Evolutionary conservation across 306 rosid genomes (phyloP).

Genomic region (Malus sieversii): DNA sequence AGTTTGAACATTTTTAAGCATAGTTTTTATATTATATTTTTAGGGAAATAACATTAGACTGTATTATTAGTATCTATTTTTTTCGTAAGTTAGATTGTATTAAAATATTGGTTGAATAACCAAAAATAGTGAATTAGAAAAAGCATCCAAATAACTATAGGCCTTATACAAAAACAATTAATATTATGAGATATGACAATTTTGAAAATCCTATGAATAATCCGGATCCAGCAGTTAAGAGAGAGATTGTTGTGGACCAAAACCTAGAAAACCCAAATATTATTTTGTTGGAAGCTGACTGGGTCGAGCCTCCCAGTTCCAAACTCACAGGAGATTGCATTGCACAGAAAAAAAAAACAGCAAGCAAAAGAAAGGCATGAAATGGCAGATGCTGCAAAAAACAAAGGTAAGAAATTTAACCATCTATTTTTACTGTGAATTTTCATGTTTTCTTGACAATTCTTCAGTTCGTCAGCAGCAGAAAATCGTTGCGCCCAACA

Average conservation of each 20-base stretch:
- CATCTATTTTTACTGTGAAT: not conserved
- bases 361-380: slow-evolving; percentile 5
- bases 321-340: not conserved
- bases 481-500: slow-evolving; percentile 47
- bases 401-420: slow-evolving; percentile 27
- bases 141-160: no score
- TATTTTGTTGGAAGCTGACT: not conserved
- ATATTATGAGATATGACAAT: not conserved
- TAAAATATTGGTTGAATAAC: no score
- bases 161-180: no score
- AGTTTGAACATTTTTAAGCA: no score
- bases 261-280: not conserved
- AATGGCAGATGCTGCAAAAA: slow-evolving; percentile 46
- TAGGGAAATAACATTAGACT: no score
- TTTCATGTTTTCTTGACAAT: no score
- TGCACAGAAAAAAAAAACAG: not conserved
- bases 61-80: no score
- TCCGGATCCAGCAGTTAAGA: not conserved
- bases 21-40: no score
- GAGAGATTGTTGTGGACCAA: not conserved
- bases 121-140: no score
- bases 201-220: not conserved
- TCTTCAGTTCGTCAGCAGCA: slow-evolving; percentile 29
- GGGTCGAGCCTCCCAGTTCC: not conserved
- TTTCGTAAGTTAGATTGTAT: no score